Base-by-base conservation (phyloP, 2,329 filamentous ascomycete genomes). In the Dactylellina parvicollis region DNA sequence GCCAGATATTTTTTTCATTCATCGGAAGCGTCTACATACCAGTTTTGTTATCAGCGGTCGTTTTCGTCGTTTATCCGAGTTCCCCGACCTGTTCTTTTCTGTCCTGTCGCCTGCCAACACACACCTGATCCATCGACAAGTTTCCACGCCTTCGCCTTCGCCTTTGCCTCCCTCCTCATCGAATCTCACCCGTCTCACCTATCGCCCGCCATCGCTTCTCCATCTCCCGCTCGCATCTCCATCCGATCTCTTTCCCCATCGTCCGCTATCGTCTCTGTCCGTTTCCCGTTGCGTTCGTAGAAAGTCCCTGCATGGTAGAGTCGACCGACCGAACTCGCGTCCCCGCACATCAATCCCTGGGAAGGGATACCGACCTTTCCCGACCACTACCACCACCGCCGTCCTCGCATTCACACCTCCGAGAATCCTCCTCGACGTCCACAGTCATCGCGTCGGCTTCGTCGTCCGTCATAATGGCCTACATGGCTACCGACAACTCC, bases 401-500 rank as follows among this genome's bases (percentile, higher is more conserved):
- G 9, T 14, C 12, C 16, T 14, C 10, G 8, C 32, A 12, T 14
- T 20, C 49, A 36, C n/a, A 20, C 32, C 42, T 24, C 4, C 12
- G 18, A 22, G 26, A 28, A 3, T 40, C 30, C 9, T 62, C 16
- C 24, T 46, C 50, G 18, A 49, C 42, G 18, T 38, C 46, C 26
- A 66, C 55, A n/a, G 50, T 49, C 56, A 42, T 62, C 47, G 61
- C 49, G 50, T 57, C 70, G 62, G 61, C 70, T 10, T 69, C 55
- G 64, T 59, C 55, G 2, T 74, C 55, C 42, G 47, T 69, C 20
- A 12, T 67, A 26, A 69, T 74, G 56, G 70, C 62, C 61, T 16
- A 69, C 36, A 67, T 74, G 70, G 70, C 55, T 62, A 78, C 79
- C 61, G 79, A 81, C 76, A 84, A 83, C 61, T 87, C 86, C 36